Evolutionary conservation across 306 rosid species (phyloP).

Genomic region (Cucumis cinereus): DNA sequence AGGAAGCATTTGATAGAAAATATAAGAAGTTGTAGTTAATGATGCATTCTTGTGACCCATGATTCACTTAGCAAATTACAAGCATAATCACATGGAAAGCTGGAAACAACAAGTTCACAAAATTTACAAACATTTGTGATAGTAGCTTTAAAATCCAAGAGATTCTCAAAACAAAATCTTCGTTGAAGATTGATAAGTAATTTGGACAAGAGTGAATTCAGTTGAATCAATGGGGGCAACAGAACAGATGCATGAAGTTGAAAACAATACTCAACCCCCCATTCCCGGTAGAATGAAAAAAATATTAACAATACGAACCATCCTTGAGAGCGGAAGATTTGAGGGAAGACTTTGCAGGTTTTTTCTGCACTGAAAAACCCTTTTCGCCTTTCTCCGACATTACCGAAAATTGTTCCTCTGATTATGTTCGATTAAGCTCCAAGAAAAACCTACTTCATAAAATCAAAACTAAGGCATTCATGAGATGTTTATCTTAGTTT

Average conservation of each 20-base stretch:
- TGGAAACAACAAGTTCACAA: neutral
- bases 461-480: neutral
- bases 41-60: neutral
- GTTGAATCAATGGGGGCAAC: neutral
- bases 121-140: neutral
- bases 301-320: conserved; percentile 13
- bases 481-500: neutral
- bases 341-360: conserved; percentile 22
- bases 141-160: neutral
- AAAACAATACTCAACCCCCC: neutral
- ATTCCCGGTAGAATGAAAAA: neutral
- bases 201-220: neutral
- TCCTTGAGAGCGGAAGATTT: conserved; percentile 11
- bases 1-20: neutral
- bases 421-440: neutral
- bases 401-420: neutral
- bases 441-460: neutral
- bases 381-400: conserved; percentile 73
- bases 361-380: conserved; percentile 22
- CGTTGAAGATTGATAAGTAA: neutral
- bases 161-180: neutral
- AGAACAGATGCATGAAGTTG: neutral
- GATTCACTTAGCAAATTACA: neutral
- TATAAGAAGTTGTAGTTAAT: neutral
- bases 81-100: neutral